A percentile compares a stretch with the other conserved stretches of the same genome.
phyloP scores from a whole-genome alignment of 2,329 filamentous ascomycete species.

The Sarocladium oryzae region DNA sequence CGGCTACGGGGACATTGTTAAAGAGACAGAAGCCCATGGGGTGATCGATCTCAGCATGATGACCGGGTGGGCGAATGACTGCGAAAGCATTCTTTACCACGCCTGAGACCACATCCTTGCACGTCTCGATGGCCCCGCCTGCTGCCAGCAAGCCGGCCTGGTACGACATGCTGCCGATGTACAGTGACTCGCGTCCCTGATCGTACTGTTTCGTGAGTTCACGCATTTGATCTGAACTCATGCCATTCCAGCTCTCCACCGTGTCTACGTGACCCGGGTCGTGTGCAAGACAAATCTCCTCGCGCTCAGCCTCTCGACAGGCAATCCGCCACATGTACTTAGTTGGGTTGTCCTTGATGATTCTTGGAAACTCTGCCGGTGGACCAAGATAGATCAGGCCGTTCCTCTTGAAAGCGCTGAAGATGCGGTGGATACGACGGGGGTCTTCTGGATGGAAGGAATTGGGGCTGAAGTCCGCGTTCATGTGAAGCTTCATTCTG shows the following conservation, averaged over 20 bases:
- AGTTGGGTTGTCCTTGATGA: conserved; percentile 47
- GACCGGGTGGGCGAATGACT: conserved; percentile 88
- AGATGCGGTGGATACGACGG: conserved; percentile 85
- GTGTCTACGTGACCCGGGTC: conserved; percentile 70
- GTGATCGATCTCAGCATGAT: conserved; percentile 82
- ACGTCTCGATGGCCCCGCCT: conserved; percentile 92
- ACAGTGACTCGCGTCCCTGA: conserved; percentile 66
- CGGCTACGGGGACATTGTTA: conserved; percentile 93
- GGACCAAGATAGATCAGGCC: conserved; percentile 65
- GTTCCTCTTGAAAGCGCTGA: conserved; percentile 75
- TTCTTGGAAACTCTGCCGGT: conserved; percentile 44
- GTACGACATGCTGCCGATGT: conserved; percentile 77
- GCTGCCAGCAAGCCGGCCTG: conserved; percentile 77
- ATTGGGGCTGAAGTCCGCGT: conserved; percentile 64
- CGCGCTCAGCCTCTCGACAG: conserved; percentile 67
- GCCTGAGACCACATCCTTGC: conserved; percentile 77
- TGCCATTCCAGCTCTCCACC: conserved; percentile 53
- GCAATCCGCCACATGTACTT: conserved; percentile 70
- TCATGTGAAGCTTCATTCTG: conserved; percentile 92
- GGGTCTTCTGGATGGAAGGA: conserved; percentile 94
- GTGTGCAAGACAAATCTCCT: conserved; percentile 79
- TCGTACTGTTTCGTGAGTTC: conserved; percentile 56
- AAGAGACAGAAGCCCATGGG: conserved; percentile 96
- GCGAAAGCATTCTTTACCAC: conserved; percentile 92
- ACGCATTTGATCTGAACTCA: conserved; percentile 59